Conservation (phyloP, 2,329 filamentous ascomycete species). For the Cryphonectria nitschkei region DNA sequence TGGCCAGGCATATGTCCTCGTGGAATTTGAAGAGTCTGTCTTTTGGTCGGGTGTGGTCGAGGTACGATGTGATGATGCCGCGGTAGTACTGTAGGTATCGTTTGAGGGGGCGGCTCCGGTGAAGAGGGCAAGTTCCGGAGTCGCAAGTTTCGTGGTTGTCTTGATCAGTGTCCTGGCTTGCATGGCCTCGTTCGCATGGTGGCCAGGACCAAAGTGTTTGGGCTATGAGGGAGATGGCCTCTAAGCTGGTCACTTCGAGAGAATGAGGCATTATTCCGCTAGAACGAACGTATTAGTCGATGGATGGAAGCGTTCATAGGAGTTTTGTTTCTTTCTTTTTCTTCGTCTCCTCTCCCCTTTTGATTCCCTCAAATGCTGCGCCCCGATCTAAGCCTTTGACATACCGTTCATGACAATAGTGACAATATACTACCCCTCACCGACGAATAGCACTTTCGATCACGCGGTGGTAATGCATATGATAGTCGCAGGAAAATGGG, state of each 20-base stretch:
- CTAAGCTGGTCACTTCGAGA: neutral
- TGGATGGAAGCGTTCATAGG: too few relatives aligned
- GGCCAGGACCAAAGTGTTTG: neutral
- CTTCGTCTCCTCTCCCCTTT: too few relatives aligned
- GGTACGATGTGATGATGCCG: neutral
- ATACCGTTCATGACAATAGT: too few relatives aligned
- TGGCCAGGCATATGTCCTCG: neutral
- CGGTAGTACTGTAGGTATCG: neutral
- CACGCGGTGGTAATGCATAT: neutral
- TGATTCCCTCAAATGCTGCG: too few relatives aligned
- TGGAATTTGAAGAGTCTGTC: neutral
- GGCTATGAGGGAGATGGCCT: neutral
- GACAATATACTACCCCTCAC: neutral
- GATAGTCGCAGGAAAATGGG: neutral
- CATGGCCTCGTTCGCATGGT: neutral
- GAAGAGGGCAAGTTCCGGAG: neutral
- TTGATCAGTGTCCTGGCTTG: too few relatives aligned
- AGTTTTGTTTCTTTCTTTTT: too few relatives aligned
- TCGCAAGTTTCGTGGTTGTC: neutral
- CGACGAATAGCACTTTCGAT: neutral
- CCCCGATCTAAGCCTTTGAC: too few relatives aligned
- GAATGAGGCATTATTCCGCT: neutral
- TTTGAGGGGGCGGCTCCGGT: neutral
- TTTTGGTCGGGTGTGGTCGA: constrained; percentile 1
- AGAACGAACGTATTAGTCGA: too few relatives aligned